A percentile compares a stretch with the other conserved stretches of the same genome.
Conservation (phyloP, 2,329 filamentous ascomycete species). For the Colletotrichum nymphaeae region DNA sequence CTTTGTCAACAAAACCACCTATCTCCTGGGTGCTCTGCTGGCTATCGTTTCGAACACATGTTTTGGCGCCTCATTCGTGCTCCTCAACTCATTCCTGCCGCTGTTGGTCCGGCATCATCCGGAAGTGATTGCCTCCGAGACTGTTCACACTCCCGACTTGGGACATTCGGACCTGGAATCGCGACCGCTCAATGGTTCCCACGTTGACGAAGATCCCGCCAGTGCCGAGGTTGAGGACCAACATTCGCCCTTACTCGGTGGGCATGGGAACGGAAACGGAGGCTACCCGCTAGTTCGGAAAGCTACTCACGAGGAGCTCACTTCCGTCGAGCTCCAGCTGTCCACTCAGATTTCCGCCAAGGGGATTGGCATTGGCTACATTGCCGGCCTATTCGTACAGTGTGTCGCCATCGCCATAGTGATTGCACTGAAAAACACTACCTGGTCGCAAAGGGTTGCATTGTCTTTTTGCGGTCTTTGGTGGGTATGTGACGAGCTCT, state of each 20-base stretch:
- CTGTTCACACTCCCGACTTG: constrained; percentile 45
- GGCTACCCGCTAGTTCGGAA: constrained; percentile 49
- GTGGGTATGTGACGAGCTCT: constrained; percentile 72
- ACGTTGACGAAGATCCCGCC: constrained; percentile 42
- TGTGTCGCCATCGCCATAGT: constrained; percentile 83
- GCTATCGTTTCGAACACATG: constrained; percentile 94
- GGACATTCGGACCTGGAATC: constrained; percentile 47
- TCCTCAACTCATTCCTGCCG: constrained; percentile 94
- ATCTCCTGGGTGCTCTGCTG: constrained; percentile 83
- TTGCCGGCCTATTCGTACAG: constrained; percentile 86
- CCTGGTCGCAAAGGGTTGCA: constrained; percentile 87
- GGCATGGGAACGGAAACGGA: constrained; percentile 40
- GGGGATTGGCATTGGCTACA: constrained; percentile 94
- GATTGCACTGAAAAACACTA: constrained; percentile 78
- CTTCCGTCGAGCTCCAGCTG: constrained; percentile 78
- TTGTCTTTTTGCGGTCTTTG: constrained; percentile 88
- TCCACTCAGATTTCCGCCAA: constrained; percentile 92
- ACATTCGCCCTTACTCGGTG: constrained; percentile 59
- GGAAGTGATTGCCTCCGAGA: constrained; percentile 46
- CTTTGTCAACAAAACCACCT: constrained; percentile 78
- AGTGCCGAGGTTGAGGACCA: constrained; percentile 51
- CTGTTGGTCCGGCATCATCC: constrained; percentile 90
- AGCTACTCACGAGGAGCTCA: constrained; percentile 59
- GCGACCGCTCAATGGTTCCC: constrained; percentile 47
- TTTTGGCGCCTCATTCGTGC: constrained; percentile 93